Base-by-base conservation (phyloP, 2,329 filamentous ascomycete genomes). In the Penicillium sp. region DNA sequence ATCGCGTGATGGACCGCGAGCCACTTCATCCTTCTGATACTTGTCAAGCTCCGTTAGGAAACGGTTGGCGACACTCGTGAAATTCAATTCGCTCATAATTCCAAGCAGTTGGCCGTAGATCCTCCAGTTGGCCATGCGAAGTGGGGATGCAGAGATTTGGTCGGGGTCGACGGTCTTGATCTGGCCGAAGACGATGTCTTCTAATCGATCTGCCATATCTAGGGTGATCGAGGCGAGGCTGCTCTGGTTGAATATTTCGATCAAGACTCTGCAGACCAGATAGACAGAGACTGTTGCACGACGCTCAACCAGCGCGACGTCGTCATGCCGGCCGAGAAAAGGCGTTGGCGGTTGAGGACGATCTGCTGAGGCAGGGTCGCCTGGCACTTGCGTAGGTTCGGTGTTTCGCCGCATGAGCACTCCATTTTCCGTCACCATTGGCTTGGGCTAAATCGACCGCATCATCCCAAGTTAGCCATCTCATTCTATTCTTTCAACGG, bases 121-220 rank as follows among this genome's bases (percentile, higher is more conserved):
- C 62, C 92, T 91, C 94, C 94, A 99, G 72, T 99, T 99, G 15
- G 95, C 91, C 78, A 95, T 88, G 67, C 93, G 92, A 26, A 98
- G 82, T 0, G 91, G 89, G 0, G 93, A 97, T 3, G 75, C 75
- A 12, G 78, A 73, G 9, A 89, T 83, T 71, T 93, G 88, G 8
- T 97, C 92, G 0, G 91, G 88, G 63, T 98, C 93, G 8, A 93
- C 90, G 50, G 90, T 91, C 73, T 93, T 96, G 10, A 99, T 84
- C 76, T 98, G 95, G n/a, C 90, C 90, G 76, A 98, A 99, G 58
- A 99, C 97, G 63, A 99, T 96, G 65, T 89, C 92, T 75, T 98
- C 94, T 4, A 99, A 83, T 68, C 96, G 94, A 64, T 95, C 92
- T 63, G 96, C 93, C 88, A 97, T 96, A 69, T 97, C 94, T 1